phyloP scores from a whole-genome alignment of 306 rosid species.

The Lathyrus tuberosus region DNA sequence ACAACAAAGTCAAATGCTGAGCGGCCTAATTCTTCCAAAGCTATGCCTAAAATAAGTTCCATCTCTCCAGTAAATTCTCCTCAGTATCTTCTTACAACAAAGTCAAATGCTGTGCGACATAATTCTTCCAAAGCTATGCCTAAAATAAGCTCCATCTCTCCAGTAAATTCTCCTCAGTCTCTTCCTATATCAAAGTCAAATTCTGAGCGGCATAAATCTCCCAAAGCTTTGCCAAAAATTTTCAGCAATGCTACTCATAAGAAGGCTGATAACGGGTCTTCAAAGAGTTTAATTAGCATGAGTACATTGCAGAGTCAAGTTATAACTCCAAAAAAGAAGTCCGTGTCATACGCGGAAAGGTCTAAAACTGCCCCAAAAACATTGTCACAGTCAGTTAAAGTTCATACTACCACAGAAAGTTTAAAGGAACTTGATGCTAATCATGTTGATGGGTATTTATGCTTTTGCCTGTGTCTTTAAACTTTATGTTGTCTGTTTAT shows the following conservation, averaged over 20 bases:
- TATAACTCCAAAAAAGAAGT: slow-evolving; percentile 50
- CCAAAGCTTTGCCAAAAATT: slow-evolving; percentile 53
- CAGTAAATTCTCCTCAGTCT: too few species aligned
- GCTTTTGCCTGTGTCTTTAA: slow-evolving; percentile 14
- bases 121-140: slow-evolving; percentile 51
- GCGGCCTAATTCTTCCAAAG: slow-evolving; percentile 51
- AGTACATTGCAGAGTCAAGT: slow-evolving; percentile 55
- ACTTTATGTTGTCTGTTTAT: slow-evolving; percentile 3
- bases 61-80: slow-evolving; percentile 66
- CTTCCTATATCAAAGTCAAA: slow-evolving; percentile 37
- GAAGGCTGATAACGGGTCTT: slow-evolving; percentile 50
- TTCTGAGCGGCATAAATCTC: slow-evolving; percentile 51
- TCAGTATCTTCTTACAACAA: slow-evolving; percentile 37
- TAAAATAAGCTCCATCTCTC: too few species aligned
- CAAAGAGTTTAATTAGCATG: slow-evolving; percentile 49
- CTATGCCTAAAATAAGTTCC: slow-evolving; percentile 42
- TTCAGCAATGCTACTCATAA: slow-evolving; percentile 51
- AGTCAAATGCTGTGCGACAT: slow-evolving; percentile 50
- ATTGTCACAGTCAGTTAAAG: slow-evolving; percentile 46
- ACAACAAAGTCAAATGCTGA: slow-evolving; percentile 49
- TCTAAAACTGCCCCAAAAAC: slow-evolving; percentile 53
- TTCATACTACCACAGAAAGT: slow-evolving; percentile 48
- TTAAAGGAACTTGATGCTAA: slow-evolving; percentile 49
- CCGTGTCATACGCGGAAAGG: slow-evolving; percentile 55
- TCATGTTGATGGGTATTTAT: slow-evolving; percentile 57